Evolutionary conservation across 192 early-diverging fungal species (phyloP), one percentile per base, ranked within the genome.

Genomic region (Spizellomyces sp.): DNA sequence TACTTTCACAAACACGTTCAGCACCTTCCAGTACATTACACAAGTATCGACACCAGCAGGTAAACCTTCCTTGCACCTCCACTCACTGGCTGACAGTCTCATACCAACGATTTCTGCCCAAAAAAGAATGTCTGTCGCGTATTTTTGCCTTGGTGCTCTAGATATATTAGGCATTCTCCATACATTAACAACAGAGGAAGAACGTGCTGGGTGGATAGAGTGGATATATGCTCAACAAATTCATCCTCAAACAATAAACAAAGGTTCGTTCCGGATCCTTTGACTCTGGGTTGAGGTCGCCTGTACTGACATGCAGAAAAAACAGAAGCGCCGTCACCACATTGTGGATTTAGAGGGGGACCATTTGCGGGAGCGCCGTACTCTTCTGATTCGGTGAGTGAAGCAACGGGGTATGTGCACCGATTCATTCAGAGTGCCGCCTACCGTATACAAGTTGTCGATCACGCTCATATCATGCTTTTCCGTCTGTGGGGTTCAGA

Each of bases 191-290:
- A 65, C 83, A 0, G 77, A 78, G 9, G 77, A 84, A 58, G 75
- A 93, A 63, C 85, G 86, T 62, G 46, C 74, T 15, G 85, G 77
- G 36, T 94, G 91, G 87, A 86, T 98, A 45, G 94, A 98, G 41
- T 99, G 98, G 98, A 89, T 99, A 47, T 99, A 98, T 83, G 90
- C 87, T 17, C 95, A 98, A 78, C 96, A 98, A 70, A 75, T 85
- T 22, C 70, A 78, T 56, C 62, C 64, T 12, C 27, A 36, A 3
- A 36, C 27, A 36, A 36, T 36, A 36, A 3, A 36, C 27, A 36
- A 36, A 36, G 27, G 27, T 36, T 36, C 27, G 3, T 36, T 3
- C 3, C 3, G 27, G 27, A 36, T 36, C 27, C 1, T 36, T 36
- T 36, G 27, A 36, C 27, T 36, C 27, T 36, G 3, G 27, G 27